Evolutionary conservation across 2,329 filamentous ascomycete species (phyloP).

Genomic region (Pochonia chlamydosporia): DNA sequence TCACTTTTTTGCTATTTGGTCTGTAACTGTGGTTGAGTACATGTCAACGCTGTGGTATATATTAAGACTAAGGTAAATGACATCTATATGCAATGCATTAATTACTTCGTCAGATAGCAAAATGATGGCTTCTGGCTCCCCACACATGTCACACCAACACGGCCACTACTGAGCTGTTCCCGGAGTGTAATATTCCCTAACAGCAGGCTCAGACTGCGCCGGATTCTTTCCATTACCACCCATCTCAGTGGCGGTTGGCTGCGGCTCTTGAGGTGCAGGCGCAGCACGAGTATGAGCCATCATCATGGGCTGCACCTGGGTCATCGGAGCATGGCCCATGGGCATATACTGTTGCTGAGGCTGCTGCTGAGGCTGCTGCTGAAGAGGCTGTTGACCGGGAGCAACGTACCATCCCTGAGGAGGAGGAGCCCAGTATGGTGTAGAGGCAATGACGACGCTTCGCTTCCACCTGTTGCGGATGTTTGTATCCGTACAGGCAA

Average conservation of each 20-base stretch:
- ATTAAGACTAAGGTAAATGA: too few relatives aligned
- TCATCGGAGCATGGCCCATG: background rate
- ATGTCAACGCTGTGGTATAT: background rate
- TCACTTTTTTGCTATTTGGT: too few relatives aligned
- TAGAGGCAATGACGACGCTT: slow-evolving; percentile 1
- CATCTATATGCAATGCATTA: too few relatives aligned
- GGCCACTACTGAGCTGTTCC: background rate
- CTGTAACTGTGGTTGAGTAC: too few relatives aligned
- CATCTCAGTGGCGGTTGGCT: background rate
- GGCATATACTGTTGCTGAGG: background rate
- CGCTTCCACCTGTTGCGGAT: slow-evolving; percentile 17
- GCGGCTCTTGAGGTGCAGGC: background rate
- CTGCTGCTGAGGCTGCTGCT: background rate
- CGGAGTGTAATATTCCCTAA: background rate
- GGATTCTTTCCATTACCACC: background rate
- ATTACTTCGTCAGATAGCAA: too few relatives aligned
- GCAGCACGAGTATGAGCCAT: background rate
- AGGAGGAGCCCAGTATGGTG: slow-evolving; percentile 3
- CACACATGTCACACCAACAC: background rate
- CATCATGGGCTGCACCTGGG: background rate
- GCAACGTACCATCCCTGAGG: background rate
- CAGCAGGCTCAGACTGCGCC: background rate
- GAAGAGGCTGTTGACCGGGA: background rate
- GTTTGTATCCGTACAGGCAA: slow-evolving; percentile 32
- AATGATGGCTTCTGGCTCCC: too few relatives aligned